Evolutionary conservation across 495 filamentous ascomycete genomes (phyloP), one percentile per base, ranked within the genome.

Genomic region (Penicillium roqueforti): DNA sequence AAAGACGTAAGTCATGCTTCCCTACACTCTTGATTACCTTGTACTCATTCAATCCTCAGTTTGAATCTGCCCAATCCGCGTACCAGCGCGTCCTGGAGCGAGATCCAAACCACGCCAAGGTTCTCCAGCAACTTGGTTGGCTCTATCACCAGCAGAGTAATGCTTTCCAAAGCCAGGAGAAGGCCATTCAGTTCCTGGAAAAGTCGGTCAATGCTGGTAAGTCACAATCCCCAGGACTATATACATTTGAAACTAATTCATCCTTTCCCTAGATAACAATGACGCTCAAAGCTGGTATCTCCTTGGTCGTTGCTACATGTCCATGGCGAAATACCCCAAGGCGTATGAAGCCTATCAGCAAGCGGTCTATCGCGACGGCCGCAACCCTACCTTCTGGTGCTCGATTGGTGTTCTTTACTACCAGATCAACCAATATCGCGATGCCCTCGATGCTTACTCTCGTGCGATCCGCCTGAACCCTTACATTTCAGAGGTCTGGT

Each of bases 381-480:
- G 93, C 61, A 99, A 99, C 61, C 95, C 93, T 23, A 99, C 93
- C 11, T 99, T 99, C 78, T 99, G 93, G 93, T 97, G 95, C 76
- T 99, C 93, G 20, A 99, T 99, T 68, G 93, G 93, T 66, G 93
- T 99, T 16, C 83, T 99, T 34, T 99, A 99, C 67, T 99, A 97
- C 74, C 93, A 99, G 74, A 99, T 99, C 76, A 99, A 99, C 68
- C 93, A 99, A 78, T 99, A 99, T 70, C 86, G 93, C 46, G 93
- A 99, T 78, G 93, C 93, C 16, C 83, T 99, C 46, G 93, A 99
- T 80, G 93, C 93, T 56, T 99, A 99, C 73, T 96, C 91, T 60
- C 90, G 93, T 55, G 93, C 93, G 39, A 99, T 99, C 63, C 89
- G 93, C 54, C 76, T 99, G 64, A 99, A 97, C 67, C 93, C 93